Evolutionary conservation across 352 stramenopile species (phyloP), one percentile per base, ranked within the genome.

Genomic region (Globisporangium spiculum): DNA sequence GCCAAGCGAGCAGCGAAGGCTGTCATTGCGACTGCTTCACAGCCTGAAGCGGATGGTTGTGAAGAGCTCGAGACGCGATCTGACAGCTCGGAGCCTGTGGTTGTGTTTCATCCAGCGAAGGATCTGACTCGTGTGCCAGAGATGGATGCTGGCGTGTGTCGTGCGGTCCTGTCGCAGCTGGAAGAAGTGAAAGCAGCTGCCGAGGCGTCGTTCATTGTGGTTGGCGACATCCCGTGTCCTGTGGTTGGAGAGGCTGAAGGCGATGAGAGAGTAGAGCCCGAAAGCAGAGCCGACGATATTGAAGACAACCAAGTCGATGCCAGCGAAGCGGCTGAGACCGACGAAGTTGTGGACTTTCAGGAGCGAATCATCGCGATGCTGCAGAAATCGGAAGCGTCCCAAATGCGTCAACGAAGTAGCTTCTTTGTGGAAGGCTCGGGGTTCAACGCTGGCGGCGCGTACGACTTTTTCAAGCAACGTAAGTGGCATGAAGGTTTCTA

Each of bases 401-500:
- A 79, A 34, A 68, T 72, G 30, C 69, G 73, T 24, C 75, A 84
- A 56, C 83, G 80, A 7, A 68, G 75, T 32, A 88, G 78, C 67
- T 91, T 90, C 44, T 56, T 79, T 34, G 71, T 82, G 27, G 66
- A 77, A 9, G 44, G 66, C 30, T 89, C 83, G 30, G 71, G 71
- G n/a, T 90, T 89, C 70, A 77, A 92, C 60, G 83, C 83, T 20
- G 71, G 69, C 44, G 70, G 68, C 20, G 77, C 75, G 58, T 89
- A 89, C 66, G 78, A 88, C 68, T 90, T 91, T 66, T 80, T 92
- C 76, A 92, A 92, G 57, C 75, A 64, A 61, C 83, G 81, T 90
- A 85, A 55, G 83, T 88, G 44, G 9, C 48, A 56, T 38, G 30
- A 34, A 1, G 20, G 55, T 24, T 10, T 18, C 59, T 46, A 56